Percentiles rank a stretch among this genome's conserved stretches.
Conservation (phyloP, 2,329 filamentous ascomycete genomes). For the Aspergillus sp. region DNA sequence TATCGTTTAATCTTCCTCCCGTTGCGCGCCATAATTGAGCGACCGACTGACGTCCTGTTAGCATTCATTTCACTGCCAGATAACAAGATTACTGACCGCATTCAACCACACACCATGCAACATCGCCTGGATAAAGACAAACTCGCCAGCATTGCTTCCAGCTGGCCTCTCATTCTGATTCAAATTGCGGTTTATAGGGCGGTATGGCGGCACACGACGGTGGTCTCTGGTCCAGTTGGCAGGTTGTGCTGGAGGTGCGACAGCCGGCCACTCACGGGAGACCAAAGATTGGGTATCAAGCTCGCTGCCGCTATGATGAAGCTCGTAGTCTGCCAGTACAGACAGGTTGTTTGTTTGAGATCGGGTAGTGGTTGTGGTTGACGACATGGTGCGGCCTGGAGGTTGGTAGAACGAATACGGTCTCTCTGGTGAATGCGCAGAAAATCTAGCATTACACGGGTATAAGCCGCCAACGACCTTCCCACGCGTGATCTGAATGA, state of each 20-base stretch:
- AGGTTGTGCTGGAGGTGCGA: slow-evolving; percentile 6
- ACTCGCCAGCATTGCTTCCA: slow-evolving; percentile 45
- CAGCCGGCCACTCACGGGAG: not conserved
- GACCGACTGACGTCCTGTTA: slow-evolving; percentile 31
- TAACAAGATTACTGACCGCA: slow-evolving; percentile 22
- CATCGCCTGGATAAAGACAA: slow-evolving; percentile 50
- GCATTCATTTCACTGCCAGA: too few species aligned
- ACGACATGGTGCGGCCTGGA: slow-evolving; percentile 20
- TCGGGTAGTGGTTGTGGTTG: slow-evolving; percentile 11
- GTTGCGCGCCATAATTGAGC: slow-evolving; percentile 50
- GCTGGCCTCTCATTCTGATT: slow-evolving; percentile 43
- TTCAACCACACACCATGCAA: slow-evolving; percentile 48
- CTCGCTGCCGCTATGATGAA: slow-evolving; percentile 21
- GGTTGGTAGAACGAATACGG: slow-evolving; percentile 1
- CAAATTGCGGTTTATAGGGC: slow-evolving; percentile 45
- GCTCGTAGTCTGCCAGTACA: slow-evolving; percentile 26
- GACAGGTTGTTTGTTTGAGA: slow-evolving; percentile 11
- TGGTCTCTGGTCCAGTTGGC: slow-evolving; percentile 49
- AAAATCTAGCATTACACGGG: not conserved
- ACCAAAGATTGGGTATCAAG: not conserved
- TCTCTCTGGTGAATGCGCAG: not conserved
- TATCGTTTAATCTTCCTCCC: slow-evolving; percentile 47
- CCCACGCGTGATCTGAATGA: not conserved
- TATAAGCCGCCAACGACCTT: not conserved
- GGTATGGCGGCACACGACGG: slow-evolving; percentile 47